Evolutionary conservation across 768 basidiomycete species (phyloP), one percentile per base, ranked within the genome.

Genomic region (Amanita molliuscula): DNA sequence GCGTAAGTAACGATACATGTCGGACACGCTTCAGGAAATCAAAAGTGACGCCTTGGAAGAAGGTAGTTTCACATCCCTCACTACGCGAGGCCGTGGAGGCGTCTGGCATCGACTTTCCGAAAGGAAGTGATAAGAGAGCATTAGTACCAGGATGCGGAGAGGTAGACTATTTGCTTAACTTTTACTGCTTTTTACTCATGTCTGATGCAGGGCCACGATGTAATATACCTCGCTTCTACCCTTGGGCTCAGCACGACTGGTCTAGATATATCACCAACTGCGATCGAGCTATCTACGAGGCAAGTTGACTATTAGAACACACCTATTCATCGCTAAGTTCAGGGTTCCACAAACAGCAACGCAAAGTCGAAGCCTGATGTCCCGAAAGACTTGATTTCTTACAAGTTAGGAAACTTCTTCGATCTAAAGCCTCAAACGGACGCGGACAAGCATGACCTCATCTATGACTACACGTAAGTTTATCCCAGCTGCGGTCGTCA

Each of bases 391-490:
- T 66, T 69, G 3, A 68, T 71, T 3, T 56, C 53, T 1, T 75
- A 79, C 58, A 59, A 68, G 38, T 53, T 59, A 4, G 61, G 58
- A 1, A 77, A 84, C 61, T 87, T 84, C 65, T 85, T 85, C 65
- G 55, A 59, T 3, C 68, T 75, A 11, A 48, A 20, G 37, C 52
- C 59, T 2, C 58, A 68, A 15, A 51, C 66, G 0, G 65, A 47
- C 9, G 45, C 34, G 34, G 45, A 47, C 29, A 47, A 56, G 6
- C 82, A 77, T 54, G 77, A 80, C 53, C 60, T 86, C 11, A 65
- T 82, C 4, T 82, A 79, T 55, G 84, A 86, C 60, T 82, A 82
- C 58, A 84, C 83, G 76, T 73, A 49, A 34, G 66, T 59, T 55
- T 28, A 31, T 18, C 9, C 33, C 21, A 20, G 9, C 10, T 44